Evolutionary conservation across 1,139 yeast genomes (phyloP).

Genomic region (Wickerhamomyces sp.): DNA sequence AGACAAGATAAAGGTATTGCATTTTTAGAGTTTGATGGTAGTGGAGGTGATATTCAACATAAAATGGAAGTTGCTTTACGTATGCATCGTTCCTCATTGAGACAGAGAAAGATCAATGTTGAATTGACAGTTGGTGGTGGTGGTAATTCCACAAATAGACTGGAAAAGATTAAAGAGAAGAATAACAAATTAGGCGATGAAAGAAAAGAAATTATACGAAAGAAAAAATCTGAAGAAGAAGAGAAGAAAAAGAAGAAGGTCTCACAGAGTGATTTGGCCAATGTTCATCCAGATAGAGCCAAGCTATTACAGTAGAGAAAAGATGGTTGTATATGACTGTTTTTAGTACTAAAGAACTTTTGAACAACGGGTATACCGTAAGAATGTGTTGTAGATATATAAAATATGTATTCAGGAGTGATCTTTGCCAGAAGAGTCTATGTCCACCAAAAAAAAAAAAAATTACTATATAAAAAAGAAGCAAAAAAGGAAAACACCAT

Average conservation of each 20-base stretch:
- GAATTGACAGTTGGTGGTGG: constrained; percentile 98
- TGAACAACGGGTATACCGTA: too few species aligned
- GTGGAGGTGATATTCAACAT: constrained; percentile 59
- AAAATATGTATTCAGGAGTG: too few species aligned
- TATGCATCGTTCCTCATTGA: constrained; percentile 70
- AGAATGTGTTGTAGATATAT: too few species aligned
- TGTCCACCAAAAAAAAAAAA: not conserved
- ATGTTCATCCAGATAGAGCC: constrained; percentile 50
- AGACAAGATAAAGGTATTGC: constrained; percentile 90
- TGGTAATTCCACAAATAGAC: constrained; percentile 73
- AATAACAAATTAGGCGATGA: constrained; percentile 70
- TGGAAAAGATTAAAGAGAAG: constrained; percentile 70
- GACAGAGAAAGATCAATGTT: constrained; percentile 78
- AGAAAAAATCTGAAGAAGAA: constrained; percentile 23
- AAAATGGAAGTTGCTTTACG: constrained; percentile 79
- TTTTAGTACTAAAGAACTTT: too few species aligned
- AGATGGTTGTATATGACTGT: too few species aligned
- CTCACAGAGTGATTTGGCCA: constrained; percentile 19
- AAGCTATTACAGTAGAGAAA: constrained; percentile 3
- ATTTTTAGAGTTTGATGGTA: constrained; percentile 76
- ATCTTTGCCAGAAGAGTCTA: too few species aligned
- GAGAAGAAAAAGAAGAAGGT: constrained; percentile 24
- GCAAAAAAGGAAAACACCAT: not conserved
- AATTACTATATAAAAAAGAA: not conserved
- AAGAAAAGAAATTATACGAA: constrained; percentile 44